Percentiles rank a stretch among this genome's conserved stretches.
These are phyloP conservation scores for Sapria himalayana DNA, from an alignment of 345 rosid genomes.

Conservation along the genomic window DNA sequence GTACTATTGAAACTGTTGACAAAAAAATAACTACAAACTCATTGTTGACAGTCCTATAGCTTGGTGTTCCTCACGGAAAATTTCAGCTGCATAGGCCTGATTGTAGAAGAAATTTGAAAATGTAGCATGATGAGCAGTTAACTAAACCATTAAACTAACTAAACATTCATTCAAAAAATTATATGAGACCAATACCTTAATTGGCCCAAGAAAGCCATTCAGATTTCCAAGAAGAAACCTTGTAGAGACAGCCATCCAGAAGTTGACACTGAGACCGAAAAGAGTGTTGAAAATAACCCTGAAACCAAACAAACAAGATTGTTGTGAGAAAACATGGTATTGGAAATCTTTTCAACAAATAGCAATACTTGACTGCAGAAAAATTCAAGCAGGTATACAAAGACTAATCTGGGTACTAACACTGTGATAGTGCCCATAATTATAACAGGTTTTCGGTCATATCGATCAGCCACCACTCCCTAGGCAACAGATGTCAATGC, in stretches of 20 bases:
- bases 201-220: conserved; percentile 43
- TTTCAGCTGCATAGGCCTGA: conserved; percentile 13
- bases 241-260: conserved; percentile 44
- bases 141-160: background rate
- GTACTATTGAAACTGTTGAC: background rate
- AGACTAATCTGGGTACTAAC: conserved; percentile 10
- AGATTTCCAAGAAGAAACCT: conserved; percentile 49
- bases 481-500: conserved; percentile 10
- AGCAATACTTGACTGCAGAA: background rate
- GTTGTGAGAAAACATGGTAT: background rate
- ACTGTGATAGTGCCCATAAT: conserved; percentile 9
- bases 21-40: background rate
- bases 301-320: conserved; percentile 7
- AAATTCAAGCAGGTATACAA: background rate
- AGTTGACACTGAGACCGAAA: conserved; percentile 41
- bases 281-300: conserved; percentile 45
- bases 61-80: conserved; percentile 9
- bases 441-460: conserved; percentile 11
- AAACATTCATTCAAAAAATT: background rate
- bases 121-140: background rate
- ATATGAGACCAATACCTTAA: conserved; percentile 20
- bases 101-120: background rate
- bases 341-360: background rate
- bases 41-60: conserved; percentile 9
- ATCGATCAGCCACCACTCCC: conserved; percentile 13